phyloP scores from a whole-genome alignment of 2,329 filamentous ascomycete genomes.

The Xylaria sp. region DNA sequence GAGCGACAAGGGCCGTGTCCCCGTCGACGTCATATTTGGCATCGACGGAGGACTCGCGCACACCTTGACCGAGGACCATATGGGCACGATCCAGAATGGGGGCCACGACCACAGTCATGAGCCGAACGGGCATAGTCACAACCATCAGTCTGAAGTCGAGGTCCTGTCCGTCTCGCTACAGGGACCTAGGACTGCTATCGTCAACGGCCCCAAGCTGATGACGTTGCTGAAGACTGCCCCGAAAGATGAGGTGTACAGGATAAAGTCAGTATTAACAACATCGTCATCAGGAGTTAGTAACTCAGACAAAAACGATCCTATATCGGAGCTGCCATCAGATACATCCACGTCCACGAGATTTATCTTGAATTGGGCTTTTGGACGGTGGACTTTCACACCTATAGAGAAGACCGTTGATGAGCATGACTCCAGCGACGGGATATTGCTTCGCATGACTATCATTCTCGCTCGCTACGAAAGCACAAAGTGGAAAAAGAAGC shows the following conservation, averaged over 20 bases:
- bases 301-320: conserved; percentile 61
- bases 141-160: conserved; percentile 87
- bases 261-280: conserved; percentile 76
- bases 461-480: conserved; percentile 79
- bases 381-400: conserved; percentile 89
- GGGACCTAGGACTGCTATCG: conserved; percentile 52
- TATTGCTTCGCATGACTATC: conserved; percentile 75
- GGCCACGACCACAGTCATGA: conserved; percentile 49
- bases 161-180: conserved; percentile 83
- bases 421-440: conserved; percentile 65
- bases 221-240: conserved; percentile 76
- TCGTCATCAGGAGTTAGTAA: conserved; percentile 56
- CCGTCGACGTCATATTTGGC: conserved; percentile 83
- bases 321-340: conserved; percentile 45
- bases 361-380: conserved; percentile 98
- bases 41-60: conserved; percentile 83
- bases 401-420: conserved; percentile 57
- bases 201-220: conserved; percentile 71
- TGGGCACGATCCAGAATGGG: conserved; percentile 47
- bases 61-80: conserved; percentile 56
- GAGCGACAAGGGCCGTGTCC: conserved; percentile 82
- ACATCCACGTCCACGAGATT: conserved; percentile 63
- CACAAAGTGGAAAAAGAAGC: conserved; percentile 78
- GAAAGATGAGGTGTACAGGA: conserved; percentile 95
- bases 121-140: conserved; percentile 46